These are phyloP conservation scores for Ustulina deusta DNA, from an alignment of 2,329 filamentous ascomycete species.

Conservation along the genomic window DNA sequence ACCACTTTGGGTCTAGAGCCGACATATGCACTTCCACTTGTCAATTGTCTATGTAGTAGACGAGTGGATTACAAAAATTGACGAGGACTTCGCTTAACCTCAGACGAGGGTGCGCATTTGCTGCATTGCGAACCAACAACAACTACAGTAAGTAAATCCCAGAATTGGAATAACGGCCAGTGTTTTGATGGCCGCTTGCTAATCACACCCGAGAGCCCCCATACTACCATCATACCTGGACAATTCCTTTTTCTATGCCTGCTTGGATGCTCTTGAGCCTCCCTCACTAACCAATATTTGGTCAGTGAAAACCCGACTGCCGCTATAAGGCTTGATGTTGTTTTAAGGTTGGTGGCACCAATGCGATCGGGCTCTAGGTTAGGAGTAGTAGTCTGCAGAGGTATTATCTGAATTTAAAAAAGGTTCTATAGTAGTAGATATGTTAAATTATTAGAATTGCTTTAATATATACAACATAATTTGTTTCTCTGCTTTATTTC, in stretches of 20 bases:
- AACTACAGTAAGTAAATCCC: background rate
- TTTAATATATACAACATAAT: no score
- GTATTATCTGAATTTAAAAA: background rate
- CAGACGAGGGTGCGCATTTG: slow-evolving; percentile 10
- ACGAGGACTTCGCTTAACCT: slow-evolving; percentile 3
- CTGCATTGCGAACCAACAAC: background rate
- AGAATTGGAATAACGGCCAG: no score
- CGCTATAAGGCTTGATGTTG: background rate
- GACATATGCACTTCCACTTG: background rate
- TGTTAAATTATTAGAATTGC: no score
- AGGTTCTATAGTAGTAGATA: no score
- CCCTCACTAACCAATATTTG: background rate
- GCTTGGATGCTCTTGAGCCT: background rate
- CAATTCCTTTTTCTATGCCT: background rate
- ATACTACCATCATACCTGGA: background rate
- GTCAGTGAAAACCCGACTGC: background rate
- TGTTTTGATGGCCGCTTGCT: background rate
- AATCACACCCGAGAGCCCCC: slow-evolving; percentile 1
- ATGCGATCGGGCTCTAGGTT: background rate
- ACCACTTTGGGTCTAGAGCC: slow-evolving; percentile 3
- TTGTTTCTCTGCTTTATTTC: no score
- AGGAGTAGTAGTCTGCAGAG: background rate
- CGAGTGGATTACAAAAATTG: background rate
- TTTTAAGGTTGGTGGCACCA: background rate
- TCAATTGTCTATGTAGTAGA: background rate